A percentile compares a stretch with the other conserved stretches of the same genome.
These are phyloP conservation scores for Cladophialophora chaetospira DNA, from an alignment of 2,329 filamentous ascomycete genomes.

Conservation along the genomic window DNA sequence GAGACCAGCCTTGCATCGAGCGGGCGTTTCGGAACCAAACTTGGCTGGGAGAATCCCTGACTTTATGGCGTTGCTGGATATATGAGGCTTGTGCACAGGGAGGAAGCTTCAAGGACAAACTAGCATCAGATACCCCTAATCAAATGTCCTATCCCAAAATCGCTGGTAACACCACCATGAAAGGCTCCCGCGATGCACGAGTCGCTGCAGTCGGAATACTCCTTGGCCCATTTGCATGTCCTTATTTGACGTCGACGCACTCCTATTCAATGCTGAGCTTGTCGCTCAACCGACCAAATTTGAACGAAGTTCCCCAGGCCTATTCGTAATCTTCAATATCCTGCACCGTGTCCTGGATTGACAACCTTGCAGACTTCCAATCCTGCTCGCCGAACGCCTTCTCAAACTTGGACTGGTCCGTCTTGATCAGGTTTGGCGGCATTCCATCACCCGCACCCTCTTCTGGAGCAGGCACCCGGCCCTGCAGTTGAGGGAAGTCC, in stretches of 20 bases:
- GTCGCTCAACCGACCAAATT: too few relatives aligned
- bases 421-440: constrained; percentile 11
- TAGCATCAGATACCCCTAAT: constrained; percentile 3
- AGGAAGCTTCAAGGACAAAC: not conserved
- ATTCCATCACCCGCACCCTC: not conserved
- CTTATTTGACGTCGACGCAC: too few relatives aligned
- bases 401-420: constrained; percentile 12
- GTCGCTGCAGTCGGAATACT: too few relatives aligned
- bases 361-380: constrained; percentile 12
- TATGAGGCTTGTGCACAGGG: too few relatives aligned
- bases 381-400: constrained; percentile 10
- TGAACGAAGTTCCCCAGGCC: not conserved
- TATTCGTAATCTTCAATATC: constrained; percentile 14
- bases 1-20: not conserved
- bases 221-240: too few relatives aligned
- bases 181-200: too few relatives aligned
- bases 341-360: constrained; percentile 16
- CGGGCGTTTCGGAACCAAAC: not conserved
- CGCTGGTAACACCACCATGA: too few relatives aligned
- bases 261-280: too few relatives aligned
- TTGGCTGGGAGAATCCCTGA: not conserved
- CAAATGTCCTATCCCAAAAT: not conserved
- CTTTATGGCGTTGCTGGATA: too few relatives aligned
- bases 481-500: constrained; percentile 11
- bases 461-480: constrained; percentile 11